Conservation (phyloP, 2,329 filamentous ascomycete genomes). For the Hortaea sp. region DNA sequence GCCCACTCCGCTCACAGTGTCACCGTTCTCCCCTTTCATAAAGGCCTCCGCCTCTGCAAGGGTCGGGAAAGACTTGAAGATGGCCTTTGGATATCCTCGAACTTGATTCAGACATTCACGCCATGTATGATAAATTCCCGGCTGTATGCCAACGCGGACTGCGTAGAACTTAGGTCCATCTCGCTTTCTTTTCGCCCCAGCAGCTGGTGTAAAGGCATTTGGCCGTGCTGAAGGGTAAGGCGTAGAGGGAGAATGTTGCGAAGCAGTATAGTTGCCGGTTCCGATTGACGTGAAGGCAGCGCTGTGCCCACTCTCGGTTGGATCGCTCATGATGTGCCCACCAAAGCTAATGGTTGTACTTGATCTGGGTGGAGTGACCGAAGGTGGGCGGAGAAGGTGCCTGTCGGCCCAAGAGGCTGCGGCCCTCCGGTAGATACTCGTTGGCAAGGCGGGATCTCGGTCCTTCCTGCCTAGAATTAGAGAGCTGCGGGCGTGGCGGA, state of each 20-base stretch:
- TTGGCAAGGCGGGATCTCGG: too few species aligned
- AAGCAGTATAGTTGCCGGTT: neutral
- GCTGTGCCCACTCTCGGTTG: too few species aligned
- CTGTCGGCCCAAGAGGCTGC: too few species aligned
- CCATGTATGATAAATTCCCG: constrained; percentile 56
- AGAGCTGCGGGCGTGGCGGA: too few species aligned
- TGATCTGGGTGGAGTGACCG: too few species aligned
- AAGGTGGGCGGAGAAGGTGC: too few species aligned
- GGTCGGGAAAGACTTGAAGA: constrained; percentile 64
- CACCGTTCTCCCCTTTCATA: constrained; percentile 46
- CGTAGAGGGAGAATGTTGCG: neutral
- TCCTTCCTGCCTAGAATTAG: too few species aligned
- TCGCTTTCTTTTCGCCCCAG: constrained; percentile 48
- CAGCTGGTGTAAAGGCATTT: neutral
- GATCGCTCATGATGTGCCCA: too few species aligned
- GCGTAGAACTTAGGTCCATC: constrained; percentile 51
- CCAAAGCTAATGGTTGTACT: too few species aligned
- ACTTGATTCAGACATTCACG: constrained; percentile 52
- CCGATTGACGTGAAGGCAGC: too few species aligned
- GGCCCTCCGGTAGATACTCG: too few species aligned
- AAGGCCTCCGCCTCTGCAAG: constrained; percentile 70
- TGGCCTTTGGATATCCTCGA: constrained; percentile 45
- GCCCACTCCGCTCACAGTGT: constrained; percentile 4
- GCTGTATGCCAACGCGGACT: constrained; percentile 48
- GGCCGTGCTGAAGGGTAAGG: neutral